Conservation (phyloP, 2,329 filamentous ascomycete species). For the Aspergillus costaricaensis region DNA sequence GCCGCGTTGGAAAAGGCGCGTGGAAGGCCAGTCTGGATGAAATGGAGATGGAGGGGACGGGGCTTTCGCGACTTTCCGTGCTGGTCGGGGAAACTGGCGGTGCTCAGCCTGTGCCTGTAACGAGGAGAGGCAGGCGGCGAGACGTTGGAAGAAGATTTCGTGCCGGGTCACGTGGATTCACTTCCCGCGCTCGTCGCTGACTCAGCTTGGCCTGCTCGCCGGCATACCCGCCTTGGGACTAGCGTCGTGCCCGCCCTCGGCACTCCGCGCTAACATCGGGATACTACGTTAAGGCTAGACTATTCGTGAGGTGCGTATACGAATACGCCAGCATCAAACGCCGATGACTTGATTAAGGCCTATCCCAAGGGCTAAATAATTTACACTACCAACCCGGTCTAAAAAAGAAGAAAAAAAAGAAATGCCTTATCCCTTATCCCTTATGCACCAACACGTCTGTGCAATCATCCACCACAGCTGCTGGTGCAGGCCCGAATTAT, state of each 20-base stretch:
- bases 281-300: background rate
- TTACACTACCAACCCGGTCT: background rate
- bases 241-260: background rate
- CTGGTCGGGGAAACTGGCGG: conserved; percentile 41
- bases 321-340: background rate
- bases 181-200: conserved; percentile 19
- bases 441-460: background rate
- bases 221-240: conserved; percentile 12
- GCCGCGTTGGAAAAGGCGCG: conserved; percentile 36
- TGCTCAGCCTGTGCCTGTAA: conserved; percentile 36
- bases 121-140: conserved; percentile 35
- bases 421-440: too few relatives aligned
- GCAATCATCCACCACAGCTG: background rate
- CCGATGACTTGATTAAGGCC: background rate
- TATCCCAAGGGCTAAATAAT: background rate
- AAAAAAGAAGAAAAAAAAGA: background rate
- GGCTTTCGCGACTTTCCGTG: conserved; percentile 40
- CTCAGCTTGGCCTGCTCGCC: conserved; percentile 19
- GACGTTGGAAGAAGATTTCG: conserved; percentile 38
- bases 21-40: conserved; percentile 36
- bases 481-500: background rate
- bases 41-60: conserved; percentile 43
- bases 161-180: conserved; percentile 26
- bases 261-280: background rate
- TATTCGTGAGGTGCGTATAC: background rate